phyloP scores from a whole-genome alignment of 1,284 basidiomycete species.

The Salmacisia buchloeana region DNA sequence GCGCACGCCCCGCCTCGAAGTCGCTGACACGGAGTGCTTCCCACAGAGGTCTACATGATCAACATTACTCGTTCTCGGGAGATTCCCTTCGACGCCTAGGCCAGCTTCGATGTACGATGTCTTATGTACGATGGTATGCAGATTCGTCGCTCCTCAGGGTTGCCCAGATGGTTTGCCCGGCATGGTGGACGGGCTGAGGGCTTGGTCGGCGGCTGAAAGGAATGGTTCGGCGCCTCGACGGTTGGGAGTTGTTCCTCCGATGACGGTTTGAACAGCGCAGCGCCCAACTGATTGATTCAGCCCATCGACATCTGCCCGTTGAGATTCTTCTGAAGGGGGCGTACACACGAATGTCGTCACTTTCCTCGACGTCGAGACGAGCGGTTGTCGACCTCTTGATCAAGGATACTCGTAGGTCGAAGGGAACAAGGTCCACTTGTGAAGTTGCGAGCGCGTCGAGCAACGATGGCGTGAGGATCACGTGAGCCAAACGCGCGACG shows the following conservation, averaged over 20 bases:
- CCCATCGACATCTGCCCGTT: background rate
- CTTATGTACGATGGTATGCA: too few species aligned
- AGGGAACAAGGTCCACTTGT: too few species aligned
- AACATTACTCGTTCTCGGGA: background rate
- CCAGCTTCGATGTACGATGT: background rate
- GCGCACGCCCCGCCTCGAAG: too few species aligned
- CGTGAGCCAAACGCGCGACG: background rate
- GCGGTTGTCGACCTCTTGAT: background rate
- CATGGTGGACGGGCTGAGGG: background rate
- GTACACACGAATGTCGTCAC: background rate
- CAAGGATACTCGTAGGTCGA: too few species aligned
- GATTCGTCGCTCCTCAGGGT: too few species aligned
- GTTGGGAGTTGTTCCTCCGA: too few species aligned
- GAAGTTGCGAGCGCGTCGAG: background rate
- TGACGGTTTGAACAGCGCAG: too few species aligned
- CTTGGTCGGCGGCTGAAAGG: too few species aligned
- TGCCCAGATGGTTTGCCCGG: too few species aligned
- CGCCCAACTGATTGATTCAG: background rate
- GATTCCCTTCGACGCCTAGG: background rate
- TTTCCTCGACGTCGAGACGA: background rate
- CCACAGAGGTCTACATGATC: conserved; percentile 5
- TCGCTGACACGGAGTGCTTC: background rate
- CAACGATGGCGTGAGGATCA: background rate
- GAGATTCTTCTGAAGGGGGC: background rate
- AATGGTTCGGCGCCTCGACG: too few species aligned